These are phyloP conservation scores for Picochlorum costavermella DNA, from an alignment of 139 green algal genomes.

Conservation along the genomic window DNA sequence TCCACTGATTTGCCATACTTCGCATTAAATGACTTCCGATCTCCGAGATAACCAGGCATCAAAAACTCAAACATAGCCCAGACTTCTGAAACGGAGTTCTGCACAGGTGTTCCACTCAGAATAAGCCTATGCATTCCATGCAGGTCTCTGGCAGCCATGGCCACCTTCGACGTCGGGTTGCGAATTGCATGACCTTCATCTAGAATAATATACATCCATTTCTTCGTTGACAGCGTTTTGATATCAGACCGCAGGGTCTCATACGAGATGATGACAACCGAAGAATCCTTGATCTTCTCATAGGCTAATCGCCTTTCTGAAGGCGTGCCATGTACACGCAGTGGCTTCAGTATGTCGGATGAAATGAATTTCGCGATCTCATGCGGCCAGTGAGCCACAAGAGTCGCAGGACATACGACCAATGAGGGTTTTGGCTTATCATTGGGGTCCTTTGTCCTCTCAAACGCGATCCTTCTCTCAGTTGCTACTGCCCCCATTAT, in stretches of 20 bases:
- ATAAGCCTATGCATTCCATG: conserved; percentile 75
- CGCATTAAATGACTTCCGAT: conserved; percentile 66
- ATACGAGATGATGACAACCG: conserved; percentile 84
- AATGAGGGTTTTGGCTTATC: conserved; percentile 44
- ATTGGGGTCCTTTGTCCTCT: neutral
- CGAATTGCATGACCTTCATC: conserved; percentile 96
- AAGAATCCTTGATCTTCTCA: conserved; percentile 7
- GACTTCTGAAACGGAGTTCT: conserved; percentile 93
- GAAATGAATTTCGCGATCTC: conserved; percentile 71
- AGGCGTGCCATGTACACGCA: conserved; percentile 60
- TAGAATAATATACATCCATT: conserved; percentile 85
- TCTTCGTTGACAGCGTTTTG: conserved; percentile 44
- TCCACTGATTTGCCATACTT: conserved; percentile 70
- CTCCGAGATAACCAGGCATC: conserved; percentile 82
- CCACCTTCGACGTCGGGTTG: conserved; percentile 68
- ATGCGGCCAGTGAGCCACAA: conserved; percentile 90
- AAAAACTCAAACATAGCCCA: conserved; percentile 98
- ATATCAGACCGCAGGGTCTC: conserved; percentile 76
- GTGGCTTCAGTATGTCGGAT: neutral
- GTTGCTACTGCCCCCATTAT: conserved; percentile 55
- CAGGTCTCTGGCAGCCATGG: conserved; percentile 39
- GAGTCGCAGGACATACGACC: conserved; percentile 87
- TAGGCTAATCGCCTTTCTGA: conserved; percentile 8
- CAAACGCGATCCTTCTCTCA: conserved; percentile 14
- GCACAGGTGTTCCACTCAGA: conserved; percentile 82